These are phyloP conservation scores for Dendrobium nobile DNA, from an alignment of 106 monocot species.

Conservation along the genomic window DNA sequence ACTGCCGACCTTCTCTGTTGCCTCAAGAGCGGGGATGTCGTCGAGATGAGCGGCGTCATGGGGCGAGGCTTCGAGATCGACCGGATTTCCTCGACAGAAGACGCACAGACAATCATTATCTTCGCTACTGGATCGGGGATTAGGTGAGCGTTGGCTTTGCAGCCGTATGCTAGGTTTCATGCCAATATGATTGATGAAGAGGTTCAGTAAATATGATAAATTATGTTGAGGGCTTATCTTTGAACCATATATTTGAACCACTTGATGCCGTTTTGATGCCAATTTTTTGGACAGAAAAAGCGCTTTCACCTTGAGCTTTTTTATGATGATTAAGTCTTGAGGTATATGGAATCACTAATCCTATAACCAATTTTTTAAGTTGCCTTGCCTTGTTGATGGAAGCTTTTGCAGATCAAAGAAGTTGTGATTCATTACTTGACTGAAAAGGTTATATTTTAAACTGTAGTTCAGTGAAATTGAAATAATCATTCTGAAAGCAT, in stretches of 20 bases:
- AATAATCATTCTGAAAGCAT: not conserved
- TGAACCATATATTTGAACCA: not conserved
- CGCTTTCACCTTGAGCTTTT: not conserved
- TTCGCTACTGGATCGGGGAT: conserved; percentile 92
- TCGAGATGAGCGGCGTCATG: conserved; percentile 61
- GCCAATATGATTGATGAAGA: not conserved
- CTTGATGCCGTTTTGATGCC: not conserved
- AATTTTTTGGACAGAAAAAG: not conserved
- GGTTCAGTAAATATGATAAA: not conserved
- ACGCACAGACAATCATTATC: conserved; percentile 33
- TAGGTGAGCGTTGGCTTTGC: conserved; percentile 31
- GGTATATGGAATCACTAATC: not conserved
- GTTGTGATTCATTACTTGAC: not conserved
- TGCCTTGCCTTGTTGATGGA: not conserved
- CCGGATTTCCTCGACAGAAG: conserved; percentile 36
- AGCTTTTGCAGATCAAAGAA: not conserved
- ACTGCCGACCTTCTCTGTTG: conserved; percentile 55
- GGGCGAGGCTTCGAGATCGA: conserved; percentile 63
- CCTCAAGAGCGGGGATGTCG: conserved; percentile 53
- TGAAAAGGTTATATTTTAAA: not conserved
- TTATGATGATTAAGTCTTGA: not conserved
- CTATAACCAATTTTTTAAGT: not conserved
- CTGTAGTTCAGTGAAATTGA: not conserved
- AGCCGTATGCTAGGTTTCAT: not conserved
- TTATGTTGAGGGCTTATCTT: too few relatives aligned